Conservation (phyloP, 2,329 filamentous ascomycete species). For the Byssochlamys sp. region DNA sequence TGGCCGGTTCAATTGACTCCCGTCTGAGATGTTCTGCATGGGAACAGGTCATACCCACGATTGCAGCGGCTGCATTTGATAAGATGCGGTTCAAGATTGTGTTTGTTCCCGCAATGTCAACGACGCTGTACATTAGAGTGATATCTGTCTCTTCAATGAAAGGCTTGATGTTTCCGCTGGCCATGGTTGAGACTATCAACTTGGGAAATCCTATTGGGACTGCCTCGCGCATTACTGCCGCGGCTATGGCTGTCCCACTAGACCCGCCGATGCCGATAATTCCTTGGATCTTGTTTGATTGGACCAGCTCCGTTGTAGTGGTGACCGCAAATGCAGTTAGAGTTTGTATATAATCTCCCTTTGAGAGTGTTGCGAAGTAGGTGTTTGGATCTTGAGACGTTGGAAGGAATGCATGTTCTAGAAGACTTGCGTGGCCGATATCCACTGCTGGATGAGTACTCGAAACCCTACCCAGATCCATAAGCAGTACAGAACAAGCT, state of each 20-base stretch:
- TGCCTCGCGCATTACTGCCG: constrained; percentile 51
- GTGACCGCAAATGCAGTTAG: constrained; percentile 44
- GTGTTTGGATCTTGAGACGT: constrained; percentile 20
- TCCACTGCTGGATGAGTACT: constrained; percentile 39
- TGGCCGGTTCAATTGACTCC: constrained; percentile 11
- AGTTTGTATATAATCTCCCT: constrained; percentile 48
- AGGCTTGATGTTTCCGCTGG: constrained; percentile 54
- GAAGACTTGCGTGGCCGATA: constrained; percentile 36
- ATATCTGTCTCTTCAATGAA: constrained; percentile 62
- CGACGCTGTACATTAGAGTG: constrained; percentile 60
- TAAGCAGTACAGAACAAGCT: constrained; percentile 35
- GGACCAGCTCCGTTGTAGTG: constrained; percentile 33
- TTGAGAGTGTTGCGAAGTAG: constrained; percentile 33
- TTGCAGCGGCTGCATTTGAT: constrained; percentile 53
- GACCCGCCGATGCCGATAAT: constrained; percentile 55
- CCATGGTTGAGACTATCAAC: constrained; percentile 60
- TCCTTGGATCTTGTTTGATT: constrained; percentile 39
- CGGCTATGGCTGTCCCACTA: constrained; percentile 52
- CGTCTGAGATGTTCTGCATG: constrained; percentile 24
- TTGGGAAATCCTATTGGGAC: constrained; percentile 60
- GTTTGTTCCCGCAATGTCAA: constrained; percentile 60
- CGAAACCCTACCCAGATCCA: constrained; percentile 47
- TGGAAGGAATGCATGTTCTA: constrained; percentile 15
- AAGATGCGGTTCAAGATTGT: constrained; percentile 49
- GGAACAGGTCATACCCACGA: constrained; percentile 48